Evolutionary conservation across 2,329 filamentous ascomycete species (phyloP), one percentile per base, ranked within the genome.

Genomic region (Dothideomycetes sp.): DNA sequence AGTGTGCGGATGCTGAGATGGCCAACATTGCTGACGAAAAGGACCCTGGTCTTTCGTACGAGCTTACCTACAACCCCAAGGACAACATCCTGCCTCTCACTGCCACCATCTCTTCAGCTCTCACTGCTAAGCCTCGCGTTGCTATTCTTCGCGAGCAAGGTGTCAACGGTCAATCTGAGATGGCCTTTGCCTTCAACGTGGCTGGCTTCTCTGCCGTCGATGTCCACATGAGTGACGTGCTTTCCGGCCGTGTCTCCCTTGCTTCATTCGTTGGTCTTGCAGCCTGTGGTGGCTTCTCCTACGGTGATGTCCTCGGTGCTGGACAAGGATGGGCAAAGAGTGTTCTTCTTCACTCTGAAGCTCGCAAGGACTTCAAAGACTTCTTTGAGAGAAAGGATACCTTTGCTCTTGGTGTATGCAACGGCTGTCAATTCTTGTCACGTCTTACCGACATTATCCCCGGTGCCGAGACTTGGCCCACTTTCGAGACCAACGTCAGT

Each of bases 201-300:
- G 89, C 91, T 30, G 89, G 89, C 25, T 96, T 96, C 66, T 81
- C 87, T 35, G 78, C 88, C 11, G 76, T 96, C 33, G 89, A 98
- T 56, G 82, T 96, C 1, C 89, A 95, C 70, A 96, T 98, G 91
- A 91, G 83, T 3, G 89, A 96, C 53, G 72, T 82, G 34, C 80
- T 96, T 42, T 78, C 85, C 17, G 78, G 77, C 9, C 82, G 84
- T 12, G 78, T 84, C 47, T 87, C 84, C 0, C 78, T 98, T 7
- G 73, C 80, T 28, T 80, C 80, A 48, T 95, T 95, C 60, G 79
- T 80, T 22, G 91, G 91, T 51, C 73, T 96, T 33, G 91, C 89
- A 24, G 87, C 87, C n/a, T 94, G 88, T 50, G 91, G 91, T 58
- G 91, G 91, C 35, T 96, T 98, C 74, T 94, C 85, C 12, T 96